Base-by-base conservation (phyloP, 163 green algal genomes). In the Scenedesmus sp. region DNA sequence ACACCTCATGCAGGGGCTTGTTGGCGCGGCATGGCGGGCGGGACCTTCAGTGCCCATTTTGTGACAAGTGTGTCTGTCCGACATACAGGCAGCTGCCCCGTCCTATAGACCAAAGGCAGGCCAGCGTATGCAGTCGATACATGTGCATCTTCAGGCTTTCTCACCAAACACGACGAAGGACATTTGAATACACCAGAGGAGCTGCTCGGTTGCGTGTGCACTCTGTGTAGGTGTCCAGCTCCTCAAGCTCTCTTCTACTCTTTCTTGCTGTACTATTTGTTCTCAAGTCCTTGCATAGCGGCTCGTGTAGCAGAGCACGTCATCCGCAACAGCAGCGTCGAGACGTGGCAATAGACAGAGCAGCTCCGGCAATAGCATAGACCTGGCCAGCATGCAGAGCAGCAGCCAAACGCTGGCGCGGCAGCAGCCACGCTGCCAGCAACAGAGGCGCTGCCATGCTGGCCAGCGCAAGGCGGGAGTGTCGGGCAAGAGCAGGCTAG, bases 331-430 rank as follows among this genome's bases (percentile, higher is more conserved):
- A 79, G 70, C 70, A 79, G 70, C 70, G 70, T 6, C 70, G 70
- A 79, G 70, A 79, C 70, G 70, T 52, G 70, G 70, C 70, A 79
- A 52, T 79, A 79, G 66, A 34, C 66, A 76, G 66, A 18, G 66
- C 64, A 73, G 67, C 18, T 20, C 18, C 67, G 67, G 10, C 67
- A 18, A 77, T 46, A 77, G 67, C 70, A 79, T 79, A 79, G 70
- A 79, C 70, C 70, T 79, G 70, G 70, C 70, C 70, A 79, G 70
- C 70, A 79, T 79, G 70, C 70, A 52, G 70, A 79, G 70, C 70
- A 79, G 70, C 70, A 79, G 70, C 70, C 70, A 79, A 46, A 52
- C 23, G 0, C 70, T 79, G 70, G 70, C 70, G 70, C 70, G 23
- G 70, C 70, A 79, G 70, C 70, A 79, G 23, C 70, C 70, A 7